These are phyloP conservation scores for Darksidea phi DNA, from an alignment of 495 filamentous ascomycete species.

Conservation along the genomic window DNA sequence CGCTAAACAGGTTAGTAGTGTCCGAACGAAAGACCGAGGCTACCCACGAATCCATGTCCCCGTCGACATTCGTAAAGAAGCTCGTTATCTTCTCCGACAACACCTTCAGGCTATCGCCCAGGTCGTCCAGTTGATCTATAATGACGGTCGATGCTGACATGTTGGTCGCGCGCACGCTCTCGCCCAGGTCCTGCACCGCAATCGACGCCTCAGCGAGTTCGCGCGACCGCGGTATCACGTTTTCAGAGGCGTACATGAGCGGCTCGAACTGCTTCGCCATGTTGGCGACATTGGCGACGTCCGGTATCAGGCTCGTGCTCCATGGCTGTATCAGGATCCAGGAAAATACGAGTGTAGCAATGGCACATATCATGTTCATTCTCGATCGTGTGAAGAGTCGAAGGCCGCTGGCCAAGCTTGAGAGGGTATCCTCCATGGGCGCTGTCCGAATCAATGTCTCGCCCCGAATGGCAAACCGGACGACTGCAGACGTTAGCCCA, in stretches of 20 bases:
- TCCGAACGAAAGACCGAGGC: neutral
- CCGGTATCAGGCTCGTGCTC: conserved; percentile 67
- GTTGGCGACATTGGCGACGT: conserved; percentile 84
- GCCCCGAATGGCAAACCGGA: conserved; percentile 79
- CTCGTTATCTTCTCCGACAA: conserved; percentile 77
- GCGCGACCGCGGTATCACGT: conserved; percentile 77
- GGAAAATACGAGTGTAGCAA: conserved; percentile 60
- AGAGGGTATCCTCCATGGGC: conserved; percentile 72
- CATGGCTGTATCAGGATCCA: conserved; percentile 68
- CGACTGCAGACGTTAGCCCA: conserved; percentile 56
- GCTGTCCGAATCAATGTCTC: conserved; percentile 86
- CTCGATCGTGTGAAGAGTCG: conserved; percentile 62
- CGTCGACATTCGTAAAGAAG: conserved; percentile 89
- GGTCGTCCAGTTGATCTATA: conserved; percentile 74
- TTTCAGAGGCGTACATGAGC: conserved; percentile 86
- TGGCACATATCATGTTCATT: conserved; percentile 53
- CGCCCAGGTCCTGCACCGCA: conserved; percentile 88
- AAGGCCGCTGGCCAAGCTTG: conserved; percentile 58
- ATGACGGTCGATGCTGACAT: conserved; percentile 86
- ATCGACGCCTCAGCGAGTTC: conserved; percentile 85
- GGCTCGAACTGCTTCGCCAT: conserved; percentile 88
- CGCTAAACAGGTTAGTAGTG: conserved; percentile 47
- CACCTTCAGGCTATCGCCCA: conserved; percentile 78
- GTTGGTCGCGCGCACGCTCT: conserved; percentile 82
- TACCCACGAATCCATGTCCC: conserved; percentile 73